These are phyloP conservation scores for Fusarium sp. DNA, from an alignment of 2,329 filamentous ascomycete genomes.

Conservation along the genomic window DNA sequence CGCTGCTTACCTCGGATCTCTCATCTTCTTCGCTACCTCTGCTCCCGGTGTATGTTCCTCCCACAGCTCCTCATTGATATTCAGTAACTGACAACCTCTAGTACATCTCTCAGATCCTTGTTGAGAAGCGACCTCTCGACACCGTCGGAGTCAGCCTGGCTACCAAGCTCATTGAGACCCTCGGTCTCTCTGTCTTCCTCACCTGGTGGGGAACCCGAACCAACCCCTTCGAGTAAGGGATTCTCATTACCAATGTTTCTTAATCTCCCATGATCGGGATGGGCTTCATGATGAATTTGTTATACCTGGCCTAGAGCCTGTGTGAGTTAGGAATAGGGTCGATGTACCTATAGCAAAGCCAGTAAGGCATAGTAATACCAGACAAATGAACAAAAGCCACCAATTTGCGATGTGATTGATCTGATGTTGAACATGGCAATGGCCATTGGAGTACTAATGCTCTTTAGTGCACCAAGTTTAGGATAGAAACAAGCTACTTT, in stretches of 20 bases:
- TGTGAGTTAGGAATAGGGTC: conserved; percentile 35
- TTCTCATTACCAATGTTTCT: conserved; percentile 19
- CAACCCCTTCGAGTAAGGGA: conserved; percentile 84
- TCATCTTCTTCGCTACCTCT: conserved; percentile 92
- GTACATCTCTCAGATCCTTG: conserved; percentile 88
- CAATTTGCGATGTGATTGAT: background rate
- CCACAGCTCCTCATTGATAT: background rate
- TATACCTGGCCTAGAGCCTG: conserved; percentile 20
- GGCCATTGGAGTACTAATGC: too few species aligned
- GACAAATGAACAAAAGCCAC: conserved; percentile 21
- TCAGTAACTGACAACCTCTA: conserved; percentile 50
- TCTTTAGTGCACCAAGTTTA: background rate
- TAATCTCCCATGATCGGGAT: conserved; percentile 21
- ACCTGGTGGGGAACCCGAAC: conserved; percentile 98
- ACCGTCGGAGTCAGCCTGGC: conserved; percentile 87
- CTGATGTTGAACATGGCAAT: background rate
- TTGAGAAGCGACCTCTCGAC: conserved; percentile 92
- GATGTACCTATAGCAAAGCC: conserved; percentile 38
- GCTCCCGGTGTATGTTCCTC: conserved; percentile 77
- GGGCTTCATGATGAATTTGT: conserved; percentile 36
- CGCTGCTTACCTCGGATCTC: conserved; percentile 87
- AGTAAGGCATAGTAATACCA: conserved; percentile 35
- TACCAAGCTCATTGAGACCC: conserved; percentile 89
- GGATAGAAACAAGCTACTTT: background rate
- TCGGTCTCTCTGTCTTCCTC: conserved; percentile 90